A percentile compares a stretch with the other conserved stretches of the same genome.
Evolutionary conservation across 352 stramenopile genomes (phyloP).

Genomic region (Achlya hypogyna): DNA sequence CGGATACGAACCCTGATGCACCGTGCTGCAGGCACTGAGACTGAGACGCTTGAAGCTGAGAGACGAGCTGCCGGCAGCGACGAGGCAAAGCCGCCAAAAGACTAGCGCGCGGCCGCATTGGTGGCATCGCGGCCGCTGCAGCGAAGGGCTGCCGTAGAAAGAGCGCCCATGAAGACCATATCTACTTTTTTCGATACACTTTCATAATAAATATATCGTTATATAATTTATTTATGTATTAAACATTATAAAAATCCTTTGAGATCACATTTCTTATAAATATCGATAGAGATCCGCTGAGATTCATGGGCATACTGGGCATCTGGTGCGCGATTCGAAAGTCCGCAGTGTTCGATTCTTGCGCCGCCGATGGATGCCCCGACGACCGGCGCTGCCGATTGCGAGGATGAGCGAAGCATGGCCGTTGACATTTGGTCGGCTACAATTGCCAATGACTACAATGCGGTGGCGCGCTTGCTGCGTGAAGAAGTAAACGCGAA

Average conservation of each 20-base stretch:
- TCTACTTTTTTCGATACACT: too few relatives aligned
- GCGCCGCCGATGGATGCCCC: neutral
- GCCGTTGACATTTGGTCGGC: constrained; percentile 15
- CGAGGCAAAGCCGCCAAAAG: too few relatives aligned
- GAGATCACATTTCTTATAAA: neutral
- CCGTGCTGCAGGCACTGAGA: too few relatives aligned
- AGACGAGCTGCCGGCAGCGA: too few relatives aligned
- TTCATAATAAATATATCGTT: neutral
- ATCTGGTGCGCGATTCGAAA: neutral
- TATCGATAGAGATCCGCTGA: neutral
- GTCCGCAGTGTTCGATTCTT: neutral
- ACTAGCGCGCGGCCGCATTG: too few relatives aligned
- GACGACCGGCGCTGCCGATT: neutral
- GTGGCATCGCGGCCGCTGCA: too few relatives aligned
- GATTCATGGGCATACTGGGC: neutral
- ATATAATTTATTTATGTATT: neutral
- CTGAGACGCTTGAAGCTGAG: too few relatives aligned
- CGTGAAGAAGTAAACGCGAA: constrained; percentile 27
- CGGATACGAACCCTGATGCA: too few relatives aligned
- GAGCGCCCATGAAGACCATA: too few relatives aligned
- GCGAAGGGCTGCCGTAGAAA: too few relatives aligned
- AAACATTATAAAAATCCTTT: neutral
- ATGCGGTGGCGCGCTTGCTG: constrained; percentile 2
- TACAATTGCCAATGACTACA: constrained; percentile 9
- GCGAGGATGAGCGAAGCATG: neutral